phyloP scores from a whole-genome alignment of 129 eudicot genomes.

The Daucus carota region DH1_v3.0 NC_030383.2:56810501-56811000 shows the following conservation, averaged over 20 bases:
- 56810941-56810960: constrained; percentile 74
- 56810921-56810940: constrained; percentile 68
- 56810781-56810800: too few species aligned
- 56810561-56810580: too few species aligned
- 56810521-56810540: too few species aligned
- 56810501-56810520: too few species aligned
- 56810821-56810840: too few species aligned
- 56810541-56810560: too few species aligned
- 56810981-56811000: constrained; percentile 84
- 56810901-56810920: constrained; percentile 83
- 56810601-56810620: neutral
- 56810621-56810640: neutral
- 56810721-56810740: neutral
- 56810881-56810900: too few species aligned
- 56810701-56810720: neutral
- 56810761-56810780: neutral
- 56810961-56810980: constrained; percentile 95
- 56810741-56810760: neutral
- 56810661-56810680: neutral
- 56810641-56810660: neutral
- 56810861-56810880: too few species aligned
- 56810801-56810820: too few species aligned
- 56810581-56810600: neutral
- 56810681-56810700: neutral
- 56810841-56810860: too few species aligned